phyloP scores from a whole-genome alignment of 371 early-diverging fungal species.

The Saksenaea oblongispora region DNA sequence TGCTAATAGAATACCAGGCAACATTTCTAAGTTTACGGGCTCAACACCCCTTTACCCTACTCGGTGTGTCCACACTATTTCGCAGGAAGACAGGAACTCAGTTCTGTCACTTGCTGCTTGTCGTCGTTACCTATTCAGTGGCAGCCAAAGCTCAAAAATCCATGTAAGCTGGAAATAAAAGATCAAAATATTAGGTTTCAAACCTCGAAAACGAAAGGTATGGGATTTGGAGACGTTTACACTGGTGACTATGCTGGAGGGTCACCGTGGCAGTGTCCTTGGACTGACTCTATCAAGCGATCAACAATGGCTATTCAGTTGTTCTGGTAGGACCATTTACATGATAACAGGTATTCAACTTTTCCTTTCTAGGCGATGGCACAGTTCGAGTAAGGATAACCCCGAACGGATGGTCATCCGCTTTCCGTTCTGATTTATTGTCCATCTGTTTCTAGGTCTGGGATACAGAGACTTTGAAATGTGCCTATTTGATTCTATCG shows the following conservation, averaged over 20 bases:
- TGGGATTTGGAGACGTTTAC: slow-evolving; percentile 73
- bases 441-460: slow-evolving; percentile 49
- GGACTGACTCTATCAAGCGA: slow-evolving; percentile 59
- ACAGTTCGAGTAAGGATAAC: slow-evolving; percentile 55
- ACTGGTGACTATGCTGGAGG: slow-evolving; percentile 57
- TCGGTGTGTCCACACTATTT: slow-evolving; percentile 60
- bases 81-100: slow-evolving; percentile 63
- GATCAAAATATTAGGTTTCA: not conserved
- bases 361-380: slow-evolving; percentile 57
- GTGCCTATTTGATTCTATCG: slow-evolving; percentile 68
- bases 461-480: slow-evolving; percentile 64
- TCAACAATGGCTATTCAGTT: slow-evolving; percentile 66
- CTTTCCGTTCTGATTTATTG: too few species aligned
- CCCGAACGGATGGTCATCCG: not conserved
- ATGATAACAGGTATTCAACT: not conserved
- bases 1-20: slow-evolving; percentile 14
- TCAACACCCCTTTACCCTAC: slow-evolving; percentile 27
- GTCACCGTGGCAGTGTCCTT: slow-evolving; percentile 72
- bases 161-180: slow-evolving; percentile 34
- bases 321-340: slow-evolving; percentile 51
- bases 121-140: slow-evolving; percentile 64
- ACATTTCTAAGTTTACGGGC: slow-evolving; percentile 25
- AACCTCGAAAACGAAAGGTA: slow-evolving; percentile 42
- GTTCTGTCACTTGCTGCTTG: slow-evolving; percentile 70
- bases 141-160: slow-evolving; percentile 69